phyloP scores from a whole-genome alignment of 768 basidiomycete genomes.

The Lactarius psammicola region DNA sequence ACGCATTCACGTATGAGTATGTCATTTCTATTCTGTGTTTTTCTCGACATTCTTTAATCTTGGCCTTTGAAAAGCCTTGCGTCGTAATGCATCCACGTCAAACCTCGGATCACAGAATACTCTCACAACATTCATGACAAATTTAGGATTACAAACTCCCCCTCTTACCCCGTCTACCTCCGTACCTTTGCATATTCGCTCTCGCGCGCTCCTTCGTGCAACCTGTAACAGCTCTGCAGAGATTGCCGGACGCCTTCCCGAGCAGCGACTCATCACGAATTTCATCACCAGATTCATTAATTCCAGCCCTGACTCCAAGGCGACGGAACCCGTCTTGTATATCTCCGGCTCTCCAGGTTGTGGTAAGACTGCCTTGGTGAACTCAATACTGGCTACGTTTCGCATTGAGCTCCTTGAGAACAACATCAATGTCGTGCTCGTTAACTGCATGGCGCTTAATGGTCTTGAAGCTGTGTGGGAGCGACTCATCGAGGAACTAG shows the following conservation, averaged over 20 bases:
- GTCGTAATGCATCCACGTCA: conserved; percentile 51
- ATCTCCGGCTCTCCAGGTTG: conserved; percentile 93
- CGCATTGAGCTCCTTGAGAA: conserved; percentile 39
- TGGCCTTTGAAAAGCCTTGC: conserved; percentile 38
- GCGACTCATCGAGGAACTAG: conserved; percentile 58
- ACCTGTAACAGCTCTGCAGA: conserved; percentile 57
- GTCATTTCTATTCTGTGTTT: conserved; percentile 27
- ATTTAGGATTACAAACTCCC: conserved; percentile 54
- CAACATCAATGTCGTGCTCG: conserved; percentile 49
- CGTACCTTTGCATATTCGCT: conserved; percentile 54
- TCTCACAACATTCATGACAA: conserved; percentile 44
- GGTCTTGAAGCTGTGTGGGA: conserved; percentile 71
- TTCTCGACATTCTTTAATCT: conserved; percentile 21
- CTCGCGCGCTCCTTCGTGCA: conserved; percentile 67
- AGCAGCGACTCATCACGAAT: conserved; percentile 54
- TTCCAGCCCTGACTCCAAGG: conserved; percentile 30
- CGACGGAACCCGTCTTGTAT: conserved; percentile 57
- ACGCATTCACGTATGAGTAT: conserved; percentile 48
- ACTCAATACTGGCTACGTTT: conserved; percentile 51
- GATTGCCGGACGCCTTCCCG: conserved; percentile 66
- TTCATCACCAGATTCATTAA: conserved; percentile 60
- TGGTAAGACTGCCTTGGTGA: conserved; percentile 85
- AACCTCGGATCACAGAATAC: conserved; percentile 41
- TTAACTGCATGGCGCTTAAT: conserved; percentile 82
- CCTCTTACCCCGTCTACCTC: conserved; percentile 55